A percentile compares a stretch with the other conserved stretches of the same genome.
Conservation (phyloP, 495 filamentous ascomycete genomes). For the Venustampulla echinocandica region DNA sequence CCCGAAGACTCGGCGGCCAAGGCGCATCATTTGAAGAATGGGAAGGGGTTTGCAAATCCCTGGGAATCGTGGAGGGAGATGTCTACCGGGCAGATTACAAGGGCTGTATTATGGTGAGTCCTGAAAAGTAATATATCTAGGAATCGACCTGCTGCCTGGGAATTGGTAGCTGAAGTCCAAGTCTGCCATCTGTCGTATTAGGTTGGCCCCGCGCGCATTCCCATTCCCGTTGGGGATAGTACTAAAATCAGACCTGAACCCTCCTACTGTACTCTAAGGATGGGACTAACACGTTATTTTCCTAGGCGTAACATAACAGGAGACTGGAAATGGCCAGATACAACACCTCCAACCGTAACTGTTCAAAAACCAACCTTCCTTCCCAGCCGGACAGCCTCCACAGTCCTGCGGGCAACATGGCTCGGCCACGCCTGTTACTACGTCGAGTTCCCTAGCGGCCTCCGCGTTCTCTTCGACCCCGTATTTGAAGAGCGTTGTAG, state of each 20-base stretch:
- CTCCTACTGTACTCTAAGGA: no score
- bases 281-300: no score
- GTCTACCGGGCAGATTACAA: constrained; percentile 1
- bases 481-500: constrained; percentile 86
- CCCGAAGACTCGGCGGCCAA: constrained; percentile 19
- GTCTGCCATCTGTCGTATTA: no score
- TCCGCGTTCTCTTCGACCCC: constrained; percentile 90
- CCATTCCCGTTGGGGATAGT: no score
- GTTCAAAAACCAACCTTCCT: constrained; percentile 66
- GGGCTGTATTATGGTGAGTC: constrained; percentile 9
- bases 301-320: constrained; percentile 54
- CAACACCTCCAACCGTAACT: constrained; percentile 56
- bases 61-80: constrained; percentile 30
- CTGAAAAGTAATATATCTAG: not conserved
- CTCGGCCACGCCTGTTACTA: constrained; percentile 93
- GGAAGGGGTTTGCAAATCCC: constrained; percentile 25
- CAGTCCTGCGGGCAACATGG: constrained; percentile 80
- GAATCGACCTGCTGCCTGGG: no score
- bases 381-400: constrained; percentile 41
- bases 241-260: no score
- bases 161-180: no score
- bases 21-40: constrained; percentile 19
- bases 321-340: constrained; percentile 49
- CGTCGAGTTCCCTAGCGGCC: constrained; percentile 80
- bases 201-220: no score